Evolutionary conservation across 306 rosid species (phyloP).

Genomic region (Acacia acuminata): DNA sequence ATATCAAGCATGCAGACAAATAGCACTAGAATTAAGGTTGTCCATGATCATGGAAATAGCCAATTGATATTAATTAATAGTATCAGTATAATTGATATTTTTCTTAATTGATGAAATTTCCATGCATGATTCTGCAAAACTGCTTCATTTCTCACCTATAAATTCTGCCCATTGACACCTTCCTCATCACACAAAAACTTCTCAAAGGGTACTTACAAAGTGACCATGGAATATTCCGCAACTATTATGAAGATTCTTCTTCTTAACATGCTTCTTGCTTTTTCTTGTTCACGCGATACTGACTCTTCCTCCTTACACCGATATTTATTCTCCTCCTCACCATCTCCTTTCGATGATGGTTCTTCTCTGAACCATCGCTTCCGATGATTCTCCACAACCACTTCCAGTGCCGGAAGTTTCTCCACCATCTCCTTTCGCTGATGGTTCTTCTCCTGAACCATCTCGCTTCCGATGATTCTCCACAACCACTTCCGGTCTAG

Average conservation of each 20-base stretch:
- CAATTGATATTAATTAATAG: too few relatives aligned
- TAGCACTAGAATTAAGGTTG: background rate
- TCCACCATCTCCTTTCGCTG: too few relatives aligned
- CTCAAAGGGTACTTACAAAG: background rate
- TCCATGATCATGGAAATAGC: background rate
- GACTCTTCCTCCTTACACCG: background rate
- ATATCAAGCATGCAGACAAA: background rate
- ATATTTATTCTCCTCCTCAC: too few relatives aligned
- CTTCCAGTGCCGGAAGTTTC: too few relatives aligned
- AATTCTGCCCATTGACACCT: background rate
- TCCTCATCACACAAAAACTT: background rate
- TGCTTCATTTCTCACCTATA: constrained; percentile 5
- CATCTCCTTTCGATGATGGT: too few relatives aligned
- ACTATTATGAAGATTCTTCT: background rate
- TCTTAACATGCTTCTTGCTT: constrained; percentile 5
- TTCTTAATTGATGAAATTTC: background rate
- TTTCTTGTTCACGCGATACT: constrained; percentile 8
- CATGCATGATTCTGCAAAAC: background rate
- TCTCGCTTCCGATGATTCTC: too few relatives aligned
- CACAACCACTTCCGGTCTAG: too few relatives aligned
- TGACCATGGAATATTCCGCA: background rate
- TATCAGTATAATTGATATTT: background rate
- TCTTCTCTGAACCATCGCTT: too few relatives aligned
- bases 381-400: too few relatives aligned
- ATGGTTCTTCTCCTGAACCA: too few relatives aligned